Conservation (phyloP, 257 asterid genomes). For the Parsonsia alboflavescens region DNA sequence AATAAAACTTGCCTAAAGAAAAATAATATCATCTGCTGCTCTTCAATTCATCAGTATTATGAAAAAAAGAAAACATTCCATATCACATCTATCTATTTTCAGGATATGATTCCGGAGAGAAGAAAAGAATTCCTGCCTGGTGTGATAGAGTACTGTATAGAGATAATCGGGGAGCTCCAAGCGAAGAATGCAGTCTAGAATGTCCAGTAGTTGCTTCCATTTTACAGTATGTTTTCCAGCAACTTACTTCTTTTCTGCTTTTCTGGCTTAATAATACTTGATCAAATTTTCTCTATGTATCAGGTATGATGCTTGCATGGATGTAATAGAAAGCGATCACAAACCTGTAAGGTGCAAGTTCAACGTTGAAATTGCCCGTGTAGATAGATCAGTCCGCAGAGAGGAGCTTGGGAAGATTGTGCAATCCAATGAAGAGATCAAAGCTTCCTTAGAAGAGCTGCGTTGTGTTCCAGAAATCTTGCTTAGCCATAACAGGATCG, state of each 20-base stretch:
- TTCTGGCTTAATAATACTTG: background rate
- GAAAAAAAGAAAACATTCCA: too few relatives aligned
- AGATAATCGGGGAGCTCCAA: conserved; percentile 57
- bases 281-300: background rate
- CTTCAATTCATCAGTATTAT: too few relatives aligned
- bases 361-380: conserved; percentile 65
- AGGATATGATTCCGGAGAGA: conserved; percentile 99
- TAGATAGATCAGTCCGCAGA: conserved; percentile 77
- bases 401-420: conserved; percentile 66
- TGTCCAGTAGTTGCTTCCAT: conserved; percentile 87
- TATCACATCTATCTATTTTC: background rate
- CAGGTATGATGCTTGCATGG: conserved; percentile 95
- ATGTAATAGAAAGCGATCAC: conserved; percentile 92
- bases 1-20: too few relatives aligned
- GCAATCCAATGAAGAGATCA: conserved; percentile 37
- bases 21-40: too few relatives aligned
- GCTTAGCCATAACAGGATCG: conserved; percentile 42
- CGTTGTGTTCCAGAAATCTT: conserved; percentile 59
- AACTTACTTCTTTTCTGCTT: conserved; percentile 7
- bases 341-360: conserved; percentile 91
- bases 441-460: conserved; percentile 45
- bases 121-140: conserved; percentile 98
- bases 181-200: conserved; percentile 62
- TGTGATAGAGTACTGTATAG: conserved; percentile 85
- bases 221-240: conserved; percentile 49